A percentile compares a stretch with the other conserved stretches of the same genome.
Conservation (phyloP, 2,329 filamentous ascomycete species). For the Botryotinia narcissicola region DNA sequence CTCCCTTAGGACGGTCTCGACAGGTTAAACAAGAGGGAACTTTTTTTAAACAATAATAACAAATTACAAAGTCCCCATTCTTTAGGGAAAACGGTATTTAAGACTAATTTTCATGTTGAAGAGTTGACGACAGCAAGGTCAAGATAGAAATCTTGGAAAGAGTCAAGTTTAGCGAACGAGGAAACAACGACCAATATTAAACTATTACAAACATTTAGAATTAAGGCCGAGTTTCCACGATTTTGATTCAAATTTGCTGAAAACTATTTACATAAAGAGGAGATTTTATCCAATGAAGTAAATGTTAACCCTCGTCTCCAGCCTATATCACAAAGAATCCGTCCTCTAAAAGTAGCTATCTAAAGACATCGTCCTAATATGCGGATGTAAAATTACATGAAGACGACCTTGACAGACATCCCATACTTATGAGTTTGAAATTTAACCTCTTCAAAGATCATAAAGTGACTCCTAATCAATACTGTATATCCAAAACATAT, state of each 20-base stretch:
- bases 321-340: neutral
- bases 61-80: neutral
- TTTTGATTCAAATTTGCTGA: neutral
- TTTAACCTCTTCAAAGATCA: neutral
- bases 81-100: neutral
- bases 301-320: neutral
- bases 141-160: neutral
- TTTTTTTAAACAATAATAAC: neutral
- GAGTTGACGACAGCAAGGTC: neutral
- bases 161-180: neutral
- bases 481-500: neutral
- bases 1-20: neutral
- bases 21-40: neutral
- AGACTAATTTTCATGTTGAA: neutral
- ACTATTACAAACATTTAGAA: neutral
- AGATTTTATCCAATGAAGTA: neutral
- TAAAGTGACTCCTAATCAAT: neutral
- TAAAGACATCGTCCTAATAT: neutral
- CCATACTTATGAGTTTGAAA: neutral
- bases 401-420: neutral
- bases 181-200: neutral
- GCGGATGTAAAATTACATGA: neutral
- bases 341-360: neutral
- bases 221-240: neutral
- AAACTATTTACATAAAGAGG: neutral